Percentiles rank a stretch among this genome's conserved stretches.
These are phyloP conservation scores for Auricularia sp. DNA, from an alignment of 768 basidiomycete genomes.

Conservation along the genomic window DNA sequence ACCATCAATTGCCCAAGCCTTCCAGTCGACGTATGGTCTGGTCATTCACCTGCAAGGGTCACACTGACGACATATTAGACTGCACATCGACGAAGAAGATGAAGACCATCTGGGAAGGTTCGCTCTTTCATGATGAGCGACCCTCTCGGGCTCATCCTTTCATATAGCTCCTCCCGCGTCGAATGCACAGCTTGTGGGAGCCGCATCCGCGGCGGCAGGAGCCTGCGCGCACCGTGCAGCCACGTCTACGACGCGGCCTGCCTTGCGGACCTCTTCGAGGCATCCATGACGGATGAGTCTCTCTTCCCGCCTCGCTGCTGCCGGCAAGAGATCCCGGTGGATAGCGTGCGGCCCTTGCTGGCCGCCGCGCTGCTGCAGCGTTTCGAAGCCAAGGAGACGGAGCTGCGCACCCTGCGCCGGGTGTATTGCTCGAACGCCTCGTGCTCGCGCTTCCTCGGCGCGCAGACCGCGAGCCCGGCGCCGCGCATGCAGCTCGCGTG, in stretches of 20 bases:
- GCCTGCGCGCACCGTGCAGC: conserved; percentile 31
- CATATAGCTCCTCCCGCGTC: background rate
- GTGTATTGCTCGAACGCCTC: conserved; percentile 28
- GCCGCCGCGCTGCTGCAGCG: no score
- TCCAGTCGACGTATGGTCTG: no score
- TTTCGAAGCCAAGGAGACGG: conserved; percentile 32
- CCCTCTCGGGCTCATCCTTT: background rate
- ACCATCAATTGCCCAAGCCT: no score
- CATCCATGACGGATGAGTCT: conserved; percentile 38
- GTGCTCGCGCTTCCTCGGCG: conserved; percentile 37
- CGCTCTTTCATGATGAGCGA: no score
- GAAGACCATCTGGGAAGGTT: background rate
- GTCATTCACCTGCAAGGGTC: no score
- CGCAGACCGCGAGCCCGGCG: conserved; percentile 23
- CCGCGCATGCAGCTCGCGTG: conserved; percentile 15
- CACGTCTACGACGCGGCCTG: conserved; percentile 42
- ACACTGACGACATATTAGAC: no score
- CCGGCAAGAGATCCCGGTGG: conserved; percentile 25
- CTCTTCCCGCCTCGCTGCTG: conserved; percentile 47
- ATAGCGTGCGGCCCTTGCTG: conserved; percentile 12
- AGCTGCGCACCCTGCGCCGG: conserved; percentile 37
- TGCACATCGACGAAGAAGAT: background rate
- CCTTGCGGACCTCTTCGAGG: conserved; percentile 29
- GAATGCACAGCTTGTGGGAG: background rate
- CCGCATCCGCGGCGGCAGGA: background rate